Evolutionary conservation across 129 eudicot genomes (phyloP), one percentile per base, ranked within the genome.

Genomic region (Rutidosis leptorrhynchoides): DNA sequence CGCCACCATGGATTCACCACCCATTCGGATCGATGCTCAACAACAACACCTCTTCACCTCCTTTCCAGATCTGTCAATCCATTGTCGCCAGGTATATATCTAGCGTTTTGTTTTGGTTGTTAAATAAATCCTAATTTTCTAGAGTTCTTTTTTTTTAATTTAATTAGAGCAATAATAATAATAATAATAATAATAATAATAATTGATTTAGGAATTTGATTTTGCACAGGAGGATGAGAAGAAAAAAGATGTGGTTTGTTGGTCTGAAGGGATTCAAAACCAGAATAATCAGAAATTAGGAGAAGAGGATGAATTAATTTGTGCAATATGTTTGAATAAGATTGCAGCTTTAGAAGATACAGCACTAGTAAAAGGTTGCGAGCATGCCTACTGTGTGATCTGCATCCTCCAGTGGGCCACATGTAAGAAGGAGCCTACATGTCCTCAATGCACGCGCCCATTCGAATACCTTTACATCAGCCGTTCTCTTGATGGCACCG

Each of bases 351-450:
- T 92, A 27, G 85, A 83, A 71, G 95, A 92, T 64, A 88, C 96
- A 40, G 96, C 98, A 51, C 95, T 92, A 60, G 87, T 92, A 22
- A 92, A 92, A 88, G 98, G 98, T 82, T 92, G 98, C 91, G 98
- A 92, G 85, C 98, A 92, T 75, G 91, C 98, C 76, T 92, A 85
- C 95, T 92, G 97, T 67, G 89, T 86, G 82, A 83, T 70, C 12
- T 90, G 97, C 83, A 90, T 90, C 72, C 82, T 90, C 26, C 84
- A 74, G 60, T 90, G 97, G 97, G 95, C 97, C n/a, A 77, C 97
- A 8, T 86, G 79, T 75, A 84, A 86, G 64, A 78, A 78, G 72
- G 85, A 86, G 63, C 95, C 97, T 14, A 83, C 82, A 1, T 90
- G 97, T 71, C 97, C 97, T 16, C 95, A 90, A 74, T 90, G 97